Base-by-base conservation (phyloP, 306 rosid species). In the apple (Malus domestica) region DNA sequence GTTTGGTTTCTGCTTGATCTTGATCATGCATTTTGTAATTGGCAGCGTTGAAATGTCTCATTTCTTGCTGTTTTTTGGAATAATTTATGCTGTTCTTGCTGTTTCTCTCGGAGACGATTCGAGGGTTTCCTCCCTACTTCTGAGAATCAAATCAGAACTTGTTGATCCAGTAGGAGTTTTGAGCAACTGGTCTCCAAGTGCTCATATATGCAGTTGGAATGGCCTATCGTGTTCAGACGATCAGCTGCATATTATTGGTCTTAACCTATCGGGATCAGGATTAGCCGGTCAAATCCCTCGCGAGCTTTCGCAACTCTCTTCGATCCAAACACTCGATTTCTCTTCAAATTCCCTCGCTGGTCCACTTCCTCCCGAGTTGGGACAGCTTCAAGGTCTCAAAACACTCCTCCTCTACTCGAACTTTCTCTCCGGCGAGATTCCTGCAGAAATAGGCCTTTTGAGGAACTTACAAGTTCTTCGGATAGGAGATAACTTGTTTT, bases 251-350 rank as follows among this genome's bases (percentile, higher is more conserved):
- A 54, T 90, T 55, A 23, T 85, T 74, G 86, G 91, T 57, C 72
- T 95, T 83, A 92, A 90, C 77, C 84, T 95, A 16, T 90, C 97
- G 9, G 75, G 78, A 69, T 89, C 93, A 69, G 90, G 96, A 76
- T 74, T 95, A 62, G 89, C 97, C 58, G 99, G 99, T 78, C 79
- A 85, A 74, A 80, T 88, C 74, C 84, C 96, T 29, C 33, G 33
- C 40, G 90, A 88, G 77, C 75, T 92, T 49, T 84, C 82, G 70
- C 82, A 71, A 51, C 79, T 95, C 67, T 42, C 79, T 80, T 80
- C 87, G 54, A 90, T 95, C 76, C 87, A 87, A 92, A 81, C 82
- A 32, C 90, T 95, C 45, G 99, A 95, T 83, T 80, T 95, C 85
- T 92, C 99, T 42, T 87, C 87, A 35, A 95, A 95, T 78, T 80